Evolutionary conservation across 441 rosid genomes (phyloP).

Genomic region (Erodium moschatum): DNA sequence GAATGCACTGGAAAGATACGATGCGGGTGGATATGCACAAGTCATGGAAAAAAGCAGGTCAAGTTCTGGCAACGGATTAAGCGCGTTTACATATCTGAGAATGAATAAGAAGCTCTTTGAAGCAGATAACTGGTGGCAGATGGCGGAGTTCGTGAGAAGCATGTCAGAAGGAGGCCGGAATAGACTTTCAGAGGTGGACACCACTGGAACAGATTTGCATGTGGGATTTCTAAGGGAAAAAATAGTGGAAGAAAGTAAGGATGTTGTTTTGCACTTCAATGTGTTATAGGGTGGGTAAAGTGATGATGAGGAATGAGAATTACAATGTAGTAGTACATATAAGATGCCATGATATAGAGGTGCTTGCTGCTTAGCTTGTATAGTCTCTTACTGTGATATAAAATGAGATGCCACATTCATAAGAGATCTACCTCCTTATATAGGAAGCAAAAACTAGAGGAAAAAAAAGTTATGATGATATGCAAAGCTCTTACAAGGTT

Average conservation of each 20-base stretch:
- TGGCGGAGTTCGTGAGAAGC: slow-evolving; percentile 67
- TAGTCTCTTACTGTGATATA: background rate
- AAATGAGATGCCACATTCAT: background rate
- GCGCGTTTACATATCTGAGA: slow-evolving; percentile 74
- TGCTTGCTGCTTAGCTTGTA: slow-evolving; percentile 1
- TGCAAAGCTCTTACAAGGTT: background rate
- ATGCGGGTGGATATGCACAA: slow-evolving; percentile 55
- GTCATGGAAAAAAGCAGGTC: slow-evolving; percentile 66
- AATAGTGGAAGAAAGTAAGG: slow-evolving; percentile 29
- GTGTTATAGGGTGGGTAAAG: slow-evolving; percentile 11
- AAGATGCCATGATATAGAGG: slow-evolving; percentile 22
- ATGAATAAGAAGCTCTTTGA: slow-evolving; percentile 73
- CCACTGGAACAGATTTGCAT: slow-evolving; percentile 45
- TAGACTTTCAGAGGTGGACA: slow-evolving; percentile 40
- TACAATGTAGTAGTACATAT: slow-evolving; percentile 15
- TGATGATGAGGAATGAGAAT: background rate
- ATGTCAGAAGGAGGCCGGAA: slow-evolving; percentile 66
- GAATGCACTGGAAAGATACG: slow-evolving; percentile 78
- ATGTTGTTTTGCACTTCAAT: slow-evolving; percentile 29
- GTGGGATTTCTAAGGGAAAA: slow-evolving; percentile 49
- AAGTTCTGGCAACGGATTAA: slow-evolving; percentile 59
- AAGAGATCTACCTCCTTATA: too few relatives aligned
- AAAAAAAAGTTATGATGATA: background rate
- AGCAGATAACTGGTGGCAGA: slow-evolving; percentile 61
- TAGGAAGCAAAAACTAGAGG: too few relatives aligned